Evolutionary conservation across 192 early-diverging fungal genomes (phyloP), one percentile per base, ranked within the genome.

Genomic region (Umbelopsis ramanniana): DNA sequence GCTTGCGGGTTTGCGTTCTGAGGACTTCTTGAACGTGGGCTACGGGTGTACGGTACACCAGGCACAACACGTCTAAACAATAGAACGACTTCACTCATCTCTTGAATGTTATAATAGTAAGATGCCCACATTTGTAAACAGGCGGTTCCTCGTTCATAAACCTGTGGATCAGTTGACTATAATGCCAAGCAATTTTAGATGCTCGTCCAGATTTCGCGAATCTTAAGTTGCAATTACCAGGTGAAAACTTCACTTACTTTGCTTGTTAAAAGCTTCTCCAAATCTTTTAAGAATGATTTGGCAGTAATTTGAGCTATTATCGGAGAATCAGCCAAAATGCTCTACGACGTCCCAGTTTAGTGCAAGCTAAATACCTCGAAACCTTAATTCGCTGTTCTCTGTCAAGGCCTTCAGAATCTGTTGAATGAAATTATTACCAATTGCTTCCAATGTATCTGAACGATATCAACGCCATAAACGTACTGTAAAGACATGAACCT

Each of bases 381-480:
- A 73, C 52, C 73, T 78, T 22, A 17, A 55, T 53, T 57, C 40
- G 37, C 76, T 74, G 37, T 78, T 78, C 60, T 78, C 76, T 53
- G 76, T n/a, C 43, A 78, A 67, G 19, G 72, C 68, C 23, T 74
- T 74, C 45, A 79, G 69, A 21, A 74, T 22, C 77, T 79, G 15
- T 63, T 14, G 57, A 33, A 0, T 6, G 15, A 12, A 5, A 17
- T 11, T 63, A 2, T 63, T 63, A n/a, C 15, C 17, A 37, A 63
- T 15, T 35, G 26, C 3, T 33, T 54, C 22, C 6, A 4, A 1
- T 14, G 14, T 29, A 37, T 63, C 2, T 3, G 12, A 29, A 29
- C n/a, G 29, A 37, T 33, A 37, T 37, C 2, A 0, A 37, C 17
- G 29, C 3, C 17, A 0, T 37, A 3, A 63, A 63, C 57, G 0